Base-by-base conservation (phyloP, 805 yeast species). In the Yarrowia sp. region DNA sequence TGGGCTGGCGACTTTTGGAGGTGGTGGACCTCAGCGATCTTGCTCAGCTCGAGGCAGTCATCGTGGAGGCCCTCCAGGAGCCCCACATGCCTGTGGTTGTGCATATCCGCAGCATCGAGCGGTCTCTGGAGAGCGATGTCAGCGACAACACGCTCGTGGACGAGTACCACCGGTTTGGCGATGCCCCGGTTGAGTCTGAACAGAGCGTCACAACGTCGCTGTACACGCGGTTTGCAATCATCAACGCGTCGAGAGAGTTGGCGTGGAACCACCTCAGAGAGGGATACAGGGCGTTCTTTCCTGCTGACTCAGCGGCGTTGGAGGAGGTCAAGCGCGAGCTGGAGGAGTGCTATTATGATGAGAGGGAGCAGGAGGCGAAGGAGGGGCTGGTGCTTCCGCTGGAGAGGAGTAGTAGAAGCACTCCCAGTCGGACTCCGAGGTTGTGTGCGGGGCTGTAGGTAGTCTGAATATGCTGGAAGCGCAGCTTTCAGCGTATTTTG, bases 201-300 rank as follows among this genome's bases (percentile, higher is more conserved):
- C 47, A 29, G 27, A 33, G 46, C 32, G 7, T 51, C 16, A 51
- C 58, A 16, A 51, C 41, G 1, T 27, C 38, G 2, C 16, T 55
- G 22, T 55, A 55, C n/a, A 38, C 46, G 4, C 35, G 47, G 12
- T 55, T 55, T 19, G 61, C 38, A 12, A 39, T 55, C 12, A 55
- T 55, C n/a, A 55, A 55, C 19, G 46, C 61, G 6, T 38, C 47
- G 3, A 36, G 61, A 13, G 61, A 55, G n/a, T 38, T 55, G 6
- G 61, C 61, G 10, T 55, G 61, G 61, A 55, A 55, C 19, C 61
- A 55, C n/a, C 22, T 55, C 38, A 18, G 61, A 21, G 46, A 39
- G n/a, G 47, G 47, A 13, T 55, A 55, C 47, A 55, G 38, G 38
- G 38, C 35, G n/a, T 55, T 29, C 13, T 55, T 29, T 16, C 61